Evolutionary conservation across 2,329 filamentous ascomycete genomes (phyloP).

Genomic region (Cephalotrichum gorgonifer): DNA sequence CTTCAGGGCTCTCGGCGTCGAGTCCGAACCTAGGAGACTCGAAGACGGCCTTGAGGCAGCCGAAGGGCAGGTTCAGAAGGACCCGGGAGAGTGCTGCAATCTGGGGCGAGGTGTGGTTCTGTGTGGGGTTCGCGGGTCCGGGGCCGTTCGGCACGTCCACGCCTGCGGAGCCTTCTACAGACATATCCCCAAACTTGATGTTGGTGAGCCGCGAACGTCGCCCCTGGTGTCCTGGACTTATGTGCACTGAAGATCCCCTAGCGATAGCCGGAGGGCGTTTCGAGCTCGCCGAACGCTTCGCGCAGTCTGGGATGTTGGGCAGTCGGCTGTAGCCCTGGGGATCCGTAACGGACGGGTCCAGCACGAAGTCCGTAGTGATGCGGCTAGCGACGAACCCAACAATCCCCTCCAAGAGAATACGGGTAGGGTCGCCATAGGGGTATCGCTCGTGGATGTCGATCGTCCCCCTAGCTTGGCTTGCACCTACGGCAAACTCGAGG

Average conservation of each 20-base stretch:
- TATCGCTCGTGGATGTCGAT: slow-evolving; percentile 33
- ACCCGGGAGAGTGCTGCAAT: slow-evolving; percentile 51
- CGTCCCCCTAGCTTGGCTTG: slow-evolving; percentile 20
- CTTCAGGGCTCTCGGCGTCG: slow-evolving; percentile 16
- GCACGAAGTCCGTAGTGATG: slow-evolving; percentile 48
- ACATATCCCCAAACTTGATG: slow-evolving; percentile 63
- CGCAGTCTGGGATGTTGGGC: slow-evolving; percentile 13
- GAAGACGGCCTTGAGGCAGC: slow-evolving; percentile 53
- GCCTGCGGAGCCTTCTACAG: slow-evolving; percentile 19
- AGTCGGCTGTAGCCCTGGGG: slow-evolving; percentile 27
- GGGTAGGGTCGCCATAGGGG: slow-evolving; percentile 36
- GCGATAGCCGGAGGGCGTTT: slow-evolving; percentile 9
- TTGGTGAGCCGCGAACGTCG: slow-evolving; percentile 32
- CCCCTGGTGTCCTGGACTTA: slow-evolving; percentile 5
- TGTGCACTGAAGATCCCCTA: slow-evolving; percentile 6
- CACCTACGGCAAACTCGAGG: slow-evolving; percentile 46
- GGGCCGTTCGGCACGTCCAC: slow-evolving; percentile 19
- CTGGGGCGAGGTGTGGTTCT: slow-evolving; percentile 10
- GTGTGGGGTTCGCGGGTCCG: slow-evolving; percentile 1
- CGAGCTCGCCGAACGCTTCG: background rate
- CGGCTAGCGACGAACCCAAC: slow-evolving; percentile 50
- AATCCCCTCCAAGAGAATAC: slow-evolving; percentile 41
- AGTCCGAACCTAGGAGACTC: slow-evolving; percentile 31
- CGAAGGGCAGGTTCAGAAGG: slow-evolving; percentile 60
- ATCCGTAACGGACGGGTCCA: slow-evolving; percentile 36